Evolutionary conservation across 208 protist genomes (phyloP), one percentile per base, ranked within the genome.

Genomic region (Crithidia fasciculata): DNA sequence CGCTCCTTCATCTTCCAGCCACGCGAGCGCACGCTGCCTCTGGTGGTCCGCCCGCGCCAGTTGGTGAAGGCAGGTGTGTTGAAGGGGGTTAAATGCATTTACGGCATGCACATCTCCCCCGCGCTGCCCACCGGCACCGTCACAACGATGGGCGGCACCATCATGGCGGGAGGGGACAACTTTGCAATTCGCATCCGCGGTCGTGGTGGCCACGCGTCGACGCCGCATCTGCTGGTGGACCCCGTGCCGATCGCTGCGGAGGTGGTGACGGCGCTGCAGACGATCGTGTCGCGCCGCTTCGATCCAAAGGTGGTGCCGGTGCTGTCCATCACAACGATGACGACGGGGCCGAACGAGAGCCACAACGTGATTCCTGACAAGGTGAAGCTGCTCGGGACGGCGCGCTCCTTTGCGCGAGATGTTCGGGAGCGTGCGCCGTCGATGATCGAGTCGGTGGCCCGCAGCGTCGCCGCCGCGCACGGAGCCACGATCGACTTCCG

Each of bases 1-100:
- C n/a, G n/a, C n/a, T n/a, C n/a, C n/a, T n/a, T 91, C 60, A 78
- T 91, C 54, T 91, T 91, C 62, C 86, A 91, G 74, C n/a, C n/a
- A n/a, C n/a, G n/a, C n/a, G n/a, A n/a, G n/a, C n/a, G n/a, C n/a
- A n/a, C n/a, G n/a, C n/a, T 83, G 54, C 76, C 69, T 40, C 86
- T 18, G 79, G 86, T 65, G 86, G 86, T 53, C n/a, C n/a, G n/a
- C n/a, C n/a, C n/a, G n/a, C n/a, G n/a, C n/a, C n/a, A 88, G 73
- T 67, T 91, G 13, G 80, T 87, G 43, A 57, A 76, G 65, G 54
- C 70, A 4, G 83, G 81, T 71, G 82, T 82, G 43, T 67, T 91
- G 74, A 72, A 88, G 39, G 81, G 74, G 47, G 86, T 91, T 19
- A 76, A 78, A 54, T 82, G 68, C 50, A 82, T 91, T 41, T 86